phyloP scores from a whole-genome alignment of 129 eudicot genomes.

The Calendula officinalis region DNA sequence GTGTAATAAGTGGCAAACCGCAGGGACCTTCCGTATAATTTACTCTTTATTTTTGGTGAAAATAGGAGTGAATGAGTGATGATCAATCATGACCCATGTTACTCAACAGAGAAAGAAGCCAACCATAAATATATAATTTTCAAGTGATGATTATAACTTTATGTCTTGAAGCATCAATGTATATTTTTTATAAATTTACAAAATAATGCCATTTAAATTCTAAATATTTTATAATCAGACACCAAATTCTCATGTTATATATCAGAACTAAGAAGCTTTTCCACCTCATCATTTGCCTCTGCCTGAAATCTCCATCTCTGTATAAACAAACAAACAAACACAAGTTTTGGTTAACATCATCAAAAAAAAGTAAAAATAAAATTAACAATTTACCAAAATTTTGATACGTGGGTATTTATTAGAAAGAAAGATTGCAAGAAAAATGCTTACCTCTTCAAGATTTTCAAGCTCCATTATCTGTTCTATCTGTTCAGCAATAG shows the following conservation, averaged over 20 bases:
- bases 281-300: conserved; percentile 96
- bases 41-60: no score
- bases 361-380: neutral
- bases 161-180: conserved; percentile 17
- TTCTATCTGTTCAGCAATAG: conserved; percentile 80
- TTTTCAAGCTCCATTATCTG: conserved; percentile 98
- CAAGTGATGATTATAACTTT: neutral
- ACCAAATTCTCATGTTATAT: neutral
- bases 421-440: no score
- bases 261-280: conserved; percentile 70
- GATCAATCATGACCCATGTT: neutral
- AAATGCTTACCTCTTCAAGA: conserved; percentile 99
- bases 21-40: no score
- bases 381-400: neutral
- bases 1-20: no score
- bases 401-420: neutral
- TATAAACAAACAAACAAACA: conserved; percentile 4
- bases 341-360: neutral
- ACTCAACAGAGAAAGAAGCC: neutral
- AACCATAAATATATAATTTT: neutral
- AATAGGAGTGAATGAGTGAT: neutral
- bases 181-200: conserved; percentile 15
- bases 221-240: conserved; percentile 9
- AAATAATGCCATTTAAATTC: neutral
- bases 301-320: conserved; percentile 96